Percentiles rank a stretch among this genome's conserved stretches.
Conservation (phyloP, 371 early-diverging fungal species). For the Mortierella sp. region DNA sequence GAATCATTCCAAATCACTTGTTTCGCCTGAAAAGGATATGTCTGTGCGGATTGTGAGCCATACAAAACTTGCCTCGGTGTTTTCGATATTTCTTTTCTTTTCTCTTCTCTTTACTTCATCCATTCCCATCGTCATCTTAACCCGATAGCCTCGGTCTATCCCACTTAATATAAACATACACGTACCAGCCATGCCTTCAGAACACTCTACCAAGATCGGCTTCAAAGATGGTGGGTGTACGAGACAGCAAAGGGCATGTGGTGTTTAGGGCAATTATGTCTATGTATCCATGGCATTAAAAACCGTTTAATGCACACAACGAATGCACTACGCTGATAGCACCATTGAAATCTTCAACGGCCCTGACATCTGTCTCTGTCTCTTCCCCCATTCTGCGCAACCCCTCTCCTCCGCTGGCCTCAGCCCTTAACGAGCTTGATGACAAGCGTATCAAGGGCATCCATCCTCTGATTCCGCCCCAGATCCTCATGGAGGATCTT, state of each 20-base stretch:
- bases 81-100: not conserved
- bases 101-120: not conserved
- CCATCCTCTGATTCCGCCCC: constrained; percentile 94
- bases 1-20: constrained; percentile 7
- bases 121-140: not conserved
- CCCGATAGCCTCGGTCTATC: too few relatives aligned
- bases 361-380: not conserved
- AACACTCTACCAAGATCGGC: constrained; percentile 53
- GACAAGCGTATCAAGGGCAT: constrained; percentile 91
- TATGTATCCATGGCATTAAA: not conserved
- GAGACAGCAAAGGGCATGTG: not conserved
- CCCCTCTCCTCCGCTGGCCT: constrained; percentile 4
- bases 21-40: too few relatives aligned
- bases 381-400: constrained; percentile 2
- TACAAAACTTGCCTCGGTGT: not conserved
- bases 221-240: constrained; percentile 62
- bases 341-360: not conserved
- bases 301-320: not conserved
- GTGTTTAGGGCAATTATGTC: too few relatives aligned
- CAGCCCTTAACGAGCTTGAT: constrained; percentile 92
- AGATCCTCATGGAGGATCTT: constrained; percentile 92
- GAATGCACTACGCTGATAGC: not conserved
- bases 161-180: not conserved
- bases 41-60: not conserved
- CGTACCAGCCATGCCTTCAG: constrained; percentile 11